Evolutionary conservation across 257 asterid species (phyloP).

Genomic region (Capsicum rhomboideum): DNA sequence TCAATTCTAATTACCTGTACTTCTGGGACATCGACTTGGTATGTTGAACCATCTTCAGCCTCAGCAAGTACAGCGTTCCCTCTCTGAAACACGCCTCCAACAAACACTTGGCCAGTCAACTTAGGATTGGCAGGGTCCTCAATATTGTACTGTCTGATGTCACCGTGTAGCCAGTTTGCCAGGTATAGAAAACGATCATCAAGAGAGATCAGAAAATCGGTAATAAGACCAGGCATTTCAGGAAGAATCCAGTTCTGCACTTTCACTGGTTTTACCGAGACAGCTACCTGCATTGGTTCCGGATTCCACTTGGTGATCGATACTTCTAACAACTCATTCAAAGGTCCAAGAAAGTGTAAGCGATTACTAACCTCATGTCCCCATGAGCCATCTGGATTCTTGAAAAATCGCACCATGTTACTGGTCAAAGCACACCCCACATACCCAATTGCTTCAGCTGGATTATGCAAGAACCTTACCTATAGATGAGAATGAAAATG

Average conservation of each 20-base stretch:
- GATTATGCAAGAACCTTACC: constrained; percentile 87
- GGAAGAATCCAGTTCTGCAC: constrained; percentile 88
- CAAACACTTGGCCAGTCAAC: constrained; percentile 73
- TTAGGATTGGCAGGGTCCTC: constrained; percentile 67
- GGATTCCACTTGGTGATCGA: neutral
- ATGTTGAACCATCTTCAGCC: constrained; percentile 69
- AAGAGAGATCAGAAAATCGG: constrained; percentile 68
- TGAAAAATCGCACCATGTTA: constrained; percentile 83
- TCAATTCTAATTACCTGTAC: constrained; percentile 47
- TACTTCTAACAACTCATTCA: neutral
- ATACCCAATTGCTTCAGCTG: constrained; percentile 72
- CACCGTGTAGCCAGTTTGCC: constrained; percentile 96
- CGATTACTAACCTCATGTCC: constrained; percentile 60
- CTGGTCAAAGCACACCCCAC: constrained; percentile 92
- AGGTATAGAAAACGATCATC: constrained; percentile 72
- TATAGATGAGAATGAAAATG: constrained; percentile 5
- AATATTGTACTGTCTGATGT: constrained; percentile 74
- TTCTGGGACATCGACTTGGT: constrained; percentile 66
- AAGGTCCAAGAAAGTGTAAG: neutral
- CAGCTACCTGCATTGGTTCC: constrained; percentile 37
- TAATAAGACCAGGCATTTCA: constrained; percentile 83
- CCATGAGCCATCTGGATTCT: constrained; percentile 76
- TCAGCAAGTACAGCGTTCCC: constrained; percentile 65
- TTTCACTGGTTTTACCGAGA: constrained; percentile 59
- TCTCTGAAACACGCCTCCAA: constrained; percentile 62